Evolutionary conservation across 2,329 filamentous ascomycete species (phyloP).

Genomic region (Didymella sp.): DNA sequence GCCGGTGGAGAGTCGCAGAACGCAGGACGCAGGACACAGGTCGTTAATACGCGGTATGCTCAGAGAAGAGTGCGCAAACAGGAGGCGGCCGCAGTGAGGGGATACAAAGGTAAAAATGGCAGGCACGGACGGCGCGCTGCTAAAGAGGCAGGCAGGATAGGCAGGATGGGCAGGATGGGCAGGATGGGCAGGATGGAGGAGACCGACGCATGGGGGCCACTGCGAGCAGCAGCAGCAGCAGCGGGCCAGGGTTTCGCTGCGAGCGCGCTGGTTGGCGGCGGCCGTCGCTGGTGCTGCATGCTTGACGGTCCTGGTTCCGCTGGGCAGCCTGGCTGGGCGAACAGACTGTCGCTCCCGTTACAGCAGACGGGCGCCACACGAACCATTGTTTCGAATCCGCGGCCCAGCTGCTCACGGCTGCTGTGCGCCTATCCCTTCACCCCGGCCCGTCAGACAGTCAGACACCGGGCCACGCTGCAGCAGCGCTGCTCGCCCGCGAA

Average conservation of each 20-base stretch:
- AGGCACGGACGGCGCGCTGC: slow-evolving; percentile 21
- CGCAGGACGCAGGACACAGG: too few relatives aligned
- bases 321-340: slow-evolving; percentile 29
- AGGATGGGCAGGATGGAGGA: slow-evolving; percentile 14
- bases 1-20: slow-evolving; percentile 12
- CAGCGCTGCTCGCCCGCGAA: neutral
- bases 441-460: slow-evolving; percentile 16
- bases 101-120: slow-evolving; percentile 16
- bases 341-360: slow-evolving; percentile 24
- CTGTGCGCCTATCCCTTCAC: slow-evolving; percentile 11
- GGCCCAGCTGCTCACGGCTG: slow-evolving; percentile 13
- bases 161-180: too few relatives aligned
- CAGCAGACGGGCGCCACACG: slow-evolving; percentile 29
- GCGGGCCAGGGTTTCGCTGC: slow-evolving; percentile 22
- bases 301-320: slow-evolving; percentile 18
- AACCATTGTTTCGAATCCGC: slow-evolving; percentile 35
- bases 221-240: slow-evolving; percentile 15
- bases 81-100: slow-evolving; percentile 16
- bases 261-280: slow-evolving; percentile 12
- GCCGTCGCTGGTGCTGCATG: slow-evolving; percentile 5
- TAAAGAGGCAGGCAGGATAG: slow-evolving; percentile 19
- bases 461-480: slow-evolving; percentile 3
- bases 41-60: too few relatives aligned
- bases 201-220: slow-evolving; percentile 7
- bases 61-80: neutral